Evolutionary conservation across 306 rosid genomes (phyloP), one percentile per base, ranked within the genome.

Genomic region (Crataegus laevigata): DNA sequence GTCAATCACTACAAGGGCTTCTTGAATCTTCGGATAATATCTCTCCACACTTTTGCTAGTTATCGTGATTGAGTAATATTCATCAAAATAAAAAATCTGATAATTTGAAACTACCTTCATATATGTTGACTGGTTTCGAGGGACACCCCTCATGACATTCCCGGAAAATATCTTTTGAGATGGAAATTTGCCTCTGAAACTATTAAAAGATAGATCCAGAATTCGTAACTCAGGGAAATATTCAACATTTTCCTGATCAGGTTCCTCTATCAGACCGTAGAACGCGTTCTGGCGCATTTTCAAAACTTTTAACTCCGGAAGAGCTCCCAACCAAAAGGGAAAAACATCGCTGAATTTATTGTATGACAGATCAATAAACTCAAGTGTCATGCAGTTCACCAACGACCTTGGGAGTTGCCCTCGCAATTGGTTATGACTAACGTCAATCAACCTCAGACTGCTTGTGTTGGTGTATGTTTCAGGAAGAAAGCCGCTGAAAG

Each of bases 211-310:
- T 3, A 67, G 2, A 42, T 68, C 72, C 1, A 68, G 14, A 42
- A 68, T 0, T 1, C 55, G 8, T 36, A 68, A 25, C 57, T 62
- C 4, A 0, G 57, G 72, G 8, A 66, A 43, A 7, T 32, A 32
- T 0, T 1, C 0, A 2, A 0, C 32, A n/a, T 12, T 1, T 1
- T 22, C 6, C 5, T 13, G 2, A 43, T 22, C 3, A 5, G 70
- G 29, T 10, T 66, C 42, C 9, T 13, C 12, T 2, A 66, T 66
- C 32, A 6, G 52, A 1, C 71, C 71, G 0, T 40, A 4, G 21
- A 66, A 66, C 1, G 8, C 50, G n/a, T 66, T 66, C 5, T 3
- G 13, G 0, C 19, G 30, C 71, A 66, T n/a, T 66, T 5, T 6
- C 34, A 30, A 30, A 30, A 30, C 1, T 30, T 30, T 30, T 30